Base-by-base conservation (phyloP, 2,329 filamentous ascomycete species). In the Claviceps cyperi region DNA sequence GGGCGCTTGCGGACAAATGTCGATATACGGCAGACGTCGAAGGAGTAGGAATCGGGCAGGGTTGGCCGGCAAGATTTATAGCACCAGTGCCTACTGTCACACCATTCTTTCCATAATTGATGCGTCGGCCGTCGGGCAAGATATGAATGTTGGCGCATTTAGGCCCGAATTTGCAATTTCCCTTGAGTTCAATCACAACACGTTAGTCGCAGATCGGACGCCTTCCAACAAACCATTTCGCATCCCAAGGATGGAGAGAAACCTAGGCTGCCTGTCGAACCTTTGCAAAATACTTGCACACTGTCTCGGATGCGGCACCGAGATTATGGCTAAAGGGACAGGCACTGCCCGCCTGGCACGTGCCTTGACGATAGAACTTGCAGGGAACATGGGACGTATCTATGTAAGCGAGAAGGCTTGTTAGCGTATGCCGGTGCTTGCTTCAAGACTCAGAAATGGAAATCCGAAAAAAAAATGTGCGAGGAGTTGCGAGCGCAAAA, bases 221-320 rank as follows among this genome's bases (percentile, higher is more conserved):
- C 21, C 19, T 32, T 14, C 11, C 11, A 13, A 35, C 5, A 19
- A 13, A 5, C 1, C 2, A 17, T 11, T 36, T 22, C 15, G n/a
- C 15, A 14, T n/a, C 13, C 6, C 17, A 32, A 32, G 9, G 28
- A 32, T 32, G 19, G 4, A 28, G 14, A 28, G 14, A n/a, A 43
- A 13, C 5, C 2, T 13, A 14, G 14, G 11, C 21, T 11, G 8
- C 8, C 21, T 50, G 55, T 65, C 72, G 60, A 72, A 94, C 89
- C 83, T 97, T 98, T 63, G 90, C 86, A 66, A 97, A 98, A 71
- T 97, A 98, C 70, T 97, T 98, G 82, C 92, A 98, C 56, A 94
- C 81, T 54, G 86, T 90, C 65, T 96, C 88, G 48, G 85, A 79
- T 40, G 89, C 80, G 32, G 82, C 78, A 64, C 92, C 86, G 56